Base-by-base conservation (phyloP, 768 basidiomycete genomes). In the Tulasnella calospora region DNA sequence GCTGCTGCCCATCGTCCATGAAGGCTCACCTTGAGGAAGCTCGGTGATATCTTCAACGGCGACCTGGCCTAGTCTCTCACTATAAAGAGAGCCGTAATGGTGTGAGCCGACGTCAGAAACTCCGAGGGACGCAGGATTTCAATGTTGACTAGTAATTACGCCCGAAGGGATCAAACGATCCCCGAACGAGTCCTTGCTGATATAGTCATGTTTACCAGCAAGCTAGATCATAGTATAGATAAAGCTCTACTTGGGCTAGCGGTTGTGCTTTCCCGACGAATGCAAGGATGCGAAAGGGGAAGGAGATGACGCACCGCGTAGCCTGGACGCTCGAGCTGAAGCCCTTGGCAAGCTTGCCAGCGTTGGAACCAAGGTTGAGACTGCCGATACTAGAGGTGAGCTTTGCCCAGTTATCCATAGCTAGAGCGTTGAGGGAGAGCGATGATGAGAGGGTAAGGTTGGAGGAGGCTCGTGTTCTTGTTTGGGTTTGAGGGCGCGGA, bases 41-140 rank as follows among this genome's bases (percentile, higher is more conserved):
- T 98, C 98, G 10, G 97, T 99, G 83, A 98, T 96, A 81, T 98
- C 98, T 80, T 95, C 95, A 7, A 92, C 88, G 4, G 94, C 89
- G 78, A 97, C 89, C 83, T 96, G 93, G 30, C 97, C 97, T 4
- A 98, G 87, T 72, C 92, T 88, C 85, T 99, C 97, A 75, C 85
- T 85, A 75, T n/a, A 47, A 30, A 6, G 7, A 70, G 40, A 30
- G 30, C 38, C 17, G 6, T 51, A 23, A 23, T 51, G 2, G 47
- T 57, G 78, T 67, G 21, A 71, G 33, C 51, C n/a, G 41, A 41
- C 5, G 44, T 13, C 71, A 81, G 72, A 19, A 41, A 67, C 51
- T 41, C 9, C 38, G 40, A 77, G 27, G 71, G 71, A n/a, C 2
- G 15, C 9, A 7, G n/a, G 71, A 72, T 40, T 40, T 46, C 71